A percentile compares a stretch with the other conserved stretches of the same genome.
Conservation (phyloP, 2,329 filamentous ascomycete genomes). For the Botrytis squamosa region DNA sequence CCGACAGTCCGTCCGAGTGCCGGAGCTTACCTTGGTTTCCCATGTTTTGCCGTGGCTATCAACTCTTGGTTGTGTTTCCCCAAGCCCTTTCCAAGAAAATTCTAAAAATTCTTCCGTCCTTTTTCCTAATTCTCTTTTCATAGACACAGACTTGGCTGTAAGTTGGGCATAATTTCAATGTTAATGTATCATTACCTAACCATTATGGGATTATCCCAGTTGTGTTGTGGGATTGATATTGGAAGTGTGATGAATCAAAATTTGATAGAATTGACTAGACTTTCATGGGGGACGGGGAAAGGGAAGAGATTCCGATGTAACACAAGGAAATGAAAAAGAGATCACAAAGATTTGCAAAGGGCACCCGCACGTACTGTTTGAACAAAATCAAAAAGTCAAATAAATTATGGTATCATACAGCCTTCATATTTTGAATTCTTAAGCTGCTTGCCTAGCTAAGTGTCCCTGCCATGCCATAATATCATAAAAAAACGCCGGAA, state of each 20-base stretch:
- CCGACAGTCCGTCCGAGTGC: background rate
- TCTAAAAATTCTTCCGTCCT: background rate
- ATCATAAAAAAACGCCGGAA: slow-evolving; percentile 40
- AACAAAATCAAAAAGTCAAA: slow-evolving; percentile 13
- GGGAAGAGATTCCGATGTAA: slow-evolving; percentile 2
- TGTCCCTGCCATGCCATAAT: slow-evolving; percentile 37
- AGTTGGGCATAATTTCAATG: background rate
- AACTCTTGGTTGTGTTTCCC: slow-evolving; percentile 8
- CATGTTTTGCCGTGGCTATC: slow-evolving; percentile 1
- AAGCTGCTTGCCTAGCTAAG: slow-evolving; percentile 36
- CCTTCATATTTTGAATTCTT: slow-evolving; percentile 34
- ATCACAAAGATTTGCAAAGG: background rate
- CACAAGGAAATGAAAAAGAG: background rate
- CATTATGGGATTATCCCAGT: background rate
- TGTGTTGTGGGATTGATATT: background rate
- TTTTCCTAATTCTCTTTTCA: background rate
- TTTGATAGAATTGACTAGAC: background rate
- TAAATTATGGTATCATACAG: slow-evolving; percentile 39
- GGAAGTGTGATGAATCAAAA: background rate
- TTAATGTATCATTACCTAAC: background rate
- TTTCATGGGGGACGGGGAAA: background rate
- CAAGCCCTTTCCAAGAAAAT: slow-evolving; percentile 3
- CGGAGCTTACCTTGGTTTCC: background rate
- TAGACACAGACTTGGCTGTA: background rate
- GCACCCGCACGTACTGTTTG: slow-evolving; percentile 14